phyloP scores from a whole-genome alignment of 352 stramenopile species.

The Phytophthora capsici region DNA sequence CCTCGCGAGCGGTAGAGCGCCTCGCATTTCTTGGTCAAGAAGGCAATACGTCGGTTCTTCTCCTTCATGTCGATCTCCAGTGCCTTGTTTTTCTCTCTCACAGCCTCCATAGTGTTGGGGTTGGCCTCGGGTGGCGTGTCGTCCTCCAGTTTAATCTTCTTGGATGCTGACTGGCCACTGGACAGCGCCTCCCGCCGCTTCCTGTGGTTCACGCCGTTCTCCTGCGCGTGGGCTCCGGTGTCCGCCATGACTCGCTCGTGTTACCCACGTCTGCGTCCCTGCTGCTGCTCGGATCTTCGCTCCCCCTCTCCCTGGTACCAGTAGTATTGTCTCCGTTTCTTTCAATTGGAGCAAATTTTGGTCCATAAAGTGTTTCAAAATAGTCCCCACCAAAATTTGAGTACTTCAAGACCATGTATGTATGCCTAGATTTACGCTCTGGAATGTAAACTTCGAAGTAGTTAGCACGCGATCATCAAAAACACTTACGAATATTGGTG shows the following conservation, averaged over 20 bases:
- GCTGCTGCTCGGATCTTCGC: conserved; percentile 32
- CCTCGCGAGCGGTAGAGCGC: conserved; percentile 63
- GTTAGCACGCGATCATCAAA: too few species aligned
- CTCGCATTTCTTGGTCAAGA: conserved; percentile 73
- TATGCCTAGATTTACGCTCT: too few species aligned
- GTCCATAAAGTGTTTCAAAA: too few species aligned
- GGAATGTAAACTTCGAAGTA: too few species aligned
- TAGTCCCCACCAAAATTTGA: too few species aligned
- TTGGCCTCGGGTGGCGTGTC: conserved; percentile 71
- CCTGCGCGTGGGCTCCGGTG: conserved; percentile 21
- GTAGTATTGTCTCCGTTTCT: conserved; percentile 20
- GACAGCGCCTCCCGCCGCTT: conserved; percentile 49
- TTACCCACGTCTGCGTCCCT: conserved; percentile 10
- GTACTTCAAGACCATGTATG: too few species aligned
- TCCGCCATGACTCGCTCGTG: conserved; percentile 34
- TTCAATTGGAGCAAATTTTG: too few species aligned
- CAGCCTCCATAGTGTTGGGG: conserved; percentile 76
- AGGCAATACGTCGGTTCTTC: conserved; percentile 83
- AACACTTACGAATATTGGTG: too few species aligned
- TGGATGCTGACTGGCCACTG: conserved; percentile 33
- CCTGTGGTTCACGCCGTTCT: conserved; percentile 42
- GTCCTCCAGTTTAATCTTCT: conserved; percentile 78
- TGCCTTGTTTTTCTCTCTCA: conserved; percentile 77
- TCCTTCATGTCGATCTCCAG: conserved; percentile 79
- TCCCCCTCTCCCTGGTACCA: conserved; percentile 17